Base-by-base conservation (phyloP, 768 basidiomycete genomes). In the Termitomyces eurrhizus region DNA sequence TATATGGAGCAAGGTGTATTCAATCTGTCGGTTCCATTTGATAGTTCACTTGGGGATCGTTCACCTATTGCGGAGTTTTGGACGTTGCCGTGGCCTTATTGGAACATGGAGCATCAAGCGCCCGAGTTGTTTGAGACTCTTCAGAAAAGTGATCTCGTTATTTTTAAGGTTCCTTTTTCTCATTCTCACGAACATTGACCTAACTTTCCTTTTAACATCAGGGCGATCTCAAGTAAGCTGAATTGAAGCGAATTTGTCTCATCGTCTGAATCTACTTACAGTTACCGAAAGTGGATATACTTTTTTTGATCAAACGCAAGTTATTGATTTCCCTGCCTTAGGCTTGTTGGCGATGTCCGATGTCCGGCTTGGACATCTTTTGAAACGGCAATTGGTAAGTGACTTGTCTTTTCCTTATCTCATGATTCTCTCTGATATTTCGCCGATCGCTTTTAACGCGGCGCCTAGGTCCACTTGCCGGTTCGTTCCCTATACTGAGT, bases 341-440 rank as follows among this genome's bases (percentile, higher is more conserved):
- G 93, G 68, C 80, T 98, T 37, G 89, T 93, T 0, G 92, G 92
- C 4, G 96, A 99, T 70, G 79, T 95, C 33, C 78, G 80, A 67
- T 99, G 96, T 96, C 90, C 92, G 0, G 81, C 86, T 1, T 86
- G 85, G 56, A 93, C 92, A 1, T 74, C 90, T 0, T 93, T 96
- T 69, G 74, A 79, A 29, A 74, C 78, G 3, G 93, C 92, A 0
- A 72, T 97, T 13, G 93, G 92, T 85, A 64, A 61, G 76, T 50
- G 54, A 33, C 39, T 41, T 41, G 55, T 24, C 29, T n/a, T 33
- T 18, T 18, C 18, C 2, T 3, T 11, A n/a, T 44, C 18, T 44
- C 42, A 21, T 21, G 18, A 7, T n/a, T 42, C 1, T 24, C 46
- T 50, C 26, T 24, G 26, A 36, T 45, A 39, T 41, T 7, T 7